Evolutionary conservation across 164 flowering plant species (phyloP), one percentile per base, ranked within the genome.

Genomic region (Stephania japonica): DNA sequence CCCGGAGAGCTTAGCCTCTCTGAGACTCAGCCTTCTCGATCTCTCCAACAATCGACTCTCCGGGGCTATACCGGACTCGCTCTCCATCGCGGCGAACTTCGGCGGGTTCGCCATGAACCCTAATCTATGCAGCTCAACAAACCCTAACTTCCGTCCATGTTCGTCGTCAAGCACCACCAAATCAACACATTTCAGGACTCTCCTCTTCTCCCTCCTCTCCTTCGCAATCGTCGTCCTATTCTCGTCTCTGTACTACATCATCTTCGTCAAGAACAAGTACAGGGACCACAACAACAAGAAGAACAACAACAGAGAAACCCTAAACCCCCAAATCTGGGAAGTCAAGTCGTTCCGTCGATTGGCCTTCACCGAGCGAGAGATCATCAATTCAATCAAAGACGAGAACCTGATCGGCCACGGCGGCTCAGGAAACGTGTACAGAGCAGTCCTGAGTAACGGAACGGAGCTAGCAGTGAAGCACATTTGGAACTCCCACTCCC

Each of bases 401-500:
- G 96, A 91, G 71, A 93, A 93, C 78, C 53, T 90, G 42, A 87
- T 93, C 6, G 98, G 98, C 3, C 84, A 80, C 70, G 97, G 98
- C 2, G 98, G 98, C 1, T 91, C 93, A 0, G 98, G 98, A 0
- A 82, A 82, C 19, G 97, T 93, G 7, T 91, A 91, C 79, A 79
- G 68, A 65, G 96, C 86, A 4, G 11, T 11, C 0, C 18, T 53
- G 1, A 61, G 72, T 0, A 82, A 81, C 71, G 94, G 91, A 0
- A 79, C 72, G 49, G 83, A 76, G 38, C 75, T 90, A 0, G 97
- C 93, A 0, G 97, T 92, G 73, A 92, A 90, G 71, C 97, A 92
- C 78, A 87, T 92, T 0, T 86, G 89, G 89, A 75, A 73, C 2
- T 42, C 82, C 1, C 74, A 59, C 73, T 9, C 72, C 56, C 71